Evolutionary conservation across 139 green algal species (phyloP), one percentile per base, ranked within the genome.

Genomic region (Volvox africanus): DNA sequence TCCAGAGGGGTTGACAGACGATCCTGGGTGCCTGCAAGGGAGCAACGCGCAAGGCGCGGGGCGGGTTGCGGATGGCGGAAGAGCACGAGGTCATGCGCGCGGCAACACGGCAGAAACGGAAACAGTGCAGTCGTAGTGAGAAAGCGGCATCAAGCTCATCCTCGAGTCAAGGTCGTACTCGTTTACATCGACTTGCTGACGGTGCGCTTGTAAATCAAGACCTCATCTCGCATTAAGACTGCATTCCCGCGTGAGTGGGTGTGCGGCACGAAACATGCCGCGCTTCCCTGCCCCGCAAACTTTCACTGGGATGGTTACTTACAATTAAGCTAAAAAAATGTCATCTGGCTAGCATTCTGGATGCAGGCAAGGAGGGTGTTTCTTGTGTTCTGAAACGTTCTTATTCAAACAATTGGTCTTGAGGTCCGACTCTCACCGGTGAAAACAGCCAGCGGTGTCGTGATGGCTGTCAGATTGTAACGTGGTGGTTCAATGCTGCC

Each of bases 391-490:
- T n/a, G n/a, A n/a, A n/a, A n/a, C n/a, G n/a, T n/a, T n/a, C n/a
- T n/a, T n/a, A n/a, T n/a, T n/a, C n/a, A n/a, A n/a, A n/a, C n/a
- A n/a, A n/a, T n/a, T n/a, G n/a, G n/a, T n/a, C n/a, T n/a, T n/a
- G 65, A 28, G 24, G 21, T 26, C 2, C 65, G 11, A 73, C 3
- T 61, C 75, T 50, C 61, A 95, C 93, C 93, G 24, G 92, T 93
- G 73, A 93, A 92, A 18, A 95, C 35, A 1, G 92, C 92, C 22
- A 95, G 80, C 0, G 82, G 88, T 2, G 78, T 91, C 28, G 21
- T 86, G 28, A 95, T 94, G 61, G 26, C 61, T 13, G 80, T 89
- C 26, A 95, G 86, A 35, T 94, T 86, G 75, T 95, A 95, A 0
- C 11, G 17, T 0, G 93, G 93, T 6, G 93, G 89, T 14, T 33